phyloP scores from a whole-genome alignment of 2,329 filamentous ascomycete genomes.

The Aspergillus candidus region DNA sequence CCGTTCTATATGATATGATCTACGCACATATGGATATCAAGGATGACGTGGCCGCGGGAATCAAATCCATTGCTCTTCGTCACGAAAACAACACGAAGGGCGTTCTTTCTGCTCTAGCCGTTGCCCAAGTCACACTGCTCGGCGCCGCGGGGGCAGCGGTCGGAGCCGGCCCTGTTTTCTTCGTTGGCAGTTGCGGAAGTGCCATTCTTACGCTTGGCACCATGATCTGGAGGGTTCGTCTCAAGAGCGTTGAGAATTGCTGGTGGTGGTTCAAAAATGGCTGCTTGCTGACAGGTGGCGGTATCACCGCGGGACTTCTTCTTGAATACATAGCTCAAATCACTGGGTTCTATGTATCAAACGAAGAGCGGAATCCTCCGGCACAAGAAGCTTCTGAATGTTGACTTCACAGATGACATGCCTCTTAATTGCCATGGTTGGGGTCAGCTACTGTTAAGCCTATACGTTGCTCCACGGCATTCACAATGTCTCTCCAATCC shows the following conservation, averaged over 20 bases:
- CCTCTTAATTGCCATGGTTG: no score
- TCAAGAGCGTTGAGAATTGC: slow-evolving; percentile 53
- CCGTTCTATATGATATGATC: slow-evolving; percentile 47
- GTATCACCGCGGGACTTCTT: slow-evolving; percentile 50
- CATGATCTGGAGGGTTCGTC: slow-evolving; percentile 55
- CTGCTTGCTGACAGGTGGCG: slow-evolving; percentile 56
- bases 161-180: slow-evolving; percentile 55
- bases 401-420: no score
- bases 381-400: no score
- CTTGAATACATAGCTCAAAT: slow-evolving; percentile 46
- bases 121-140: slow-evolving; percentile 38
- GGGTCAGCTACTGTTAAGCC: slow-evolving; percentile 1
- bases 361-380: no score
- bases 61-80: slow-evolving; percentile 47
- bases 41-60: slow-evolving; percentile 45
- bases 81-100: slow-evolving; percentile 44
- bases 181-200: slow-evolving; percentile 53
- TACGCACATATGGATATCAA: slow-evolving; percentile 49
- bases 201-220: slow-evolving; percentile 49
- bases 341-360: slow-evolving; percentile 19
- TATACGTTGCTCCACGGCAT: slow-evolving; percentile 49
- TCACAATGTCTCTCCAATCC: slow-evolving; percentile 70
- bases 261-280: slow-evolving; percentile 62
- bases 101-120: slow-evolving; percentile 37
- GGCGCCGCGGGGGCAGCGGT: slow-evolving; percentile 40